Conservation (phyloP, 208 protist species). For the Phytomonas francai region DNA sequence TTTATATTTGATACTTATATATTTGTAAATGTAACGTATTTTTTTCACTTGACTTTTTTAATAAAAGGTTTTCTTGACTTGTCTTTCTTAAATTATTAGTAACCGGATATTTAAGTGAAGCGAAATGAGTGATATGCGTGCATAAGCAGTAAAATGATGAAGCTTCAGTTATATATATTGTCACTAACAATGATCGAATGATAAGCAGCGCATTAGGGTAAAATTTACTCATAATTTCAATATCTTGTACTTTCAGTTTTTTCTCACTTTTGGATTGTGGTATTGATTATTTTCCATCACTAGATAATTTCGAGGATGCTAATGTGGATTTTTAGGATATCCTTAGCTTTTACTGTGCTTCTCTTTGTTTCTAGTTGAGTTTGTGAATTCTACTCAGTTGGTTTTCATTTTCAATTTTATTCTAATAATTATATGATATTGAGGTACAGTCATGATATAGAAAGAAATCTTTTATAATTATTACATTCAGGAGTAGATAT, state of each 20-base stretch:
- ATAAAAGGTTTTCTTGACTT: neutral
- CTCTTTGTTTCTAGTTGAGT: no score
- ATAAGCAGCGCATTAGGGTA: neutral
- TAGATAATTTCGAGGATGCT: no score
- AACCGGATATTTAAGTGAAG: neutral
- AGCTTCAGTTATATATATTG: neutral
- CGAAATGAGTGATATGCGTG: neutral
- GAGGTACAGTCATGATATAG: no score
- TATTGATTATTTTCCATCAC: neutral
- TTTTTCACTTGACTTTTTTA: neutral
- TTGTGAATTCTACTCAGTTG: neutral
- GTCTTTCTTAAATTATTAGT: neutral
- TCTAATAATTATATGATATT: constrained; percentile 9
- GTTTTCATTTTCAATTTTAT: constrained; percentile 1
- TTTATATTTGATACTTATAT: no score
- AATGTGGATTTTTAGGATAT: no score
- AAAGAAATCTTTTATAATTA: constrained; percentile 3
- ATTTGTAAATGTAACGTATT: neutral
- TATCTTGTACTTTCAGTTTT: constrained; percentile 6
- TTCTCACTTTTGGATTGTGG: constrained; percentile 4
- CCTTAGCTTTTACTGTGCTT: no score
- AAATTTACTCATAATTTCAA: neutral
- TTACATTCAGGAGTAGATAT: neutral
- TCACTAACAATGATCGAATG: neutral
- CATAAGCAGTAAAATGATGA: neutral